A percentile compares a stretch with the other conserved stretches of the same genome.
Conservation (phyloP, 2,329 filamentous ascomycete species). For the Geosmithia putterillii region DNA sequence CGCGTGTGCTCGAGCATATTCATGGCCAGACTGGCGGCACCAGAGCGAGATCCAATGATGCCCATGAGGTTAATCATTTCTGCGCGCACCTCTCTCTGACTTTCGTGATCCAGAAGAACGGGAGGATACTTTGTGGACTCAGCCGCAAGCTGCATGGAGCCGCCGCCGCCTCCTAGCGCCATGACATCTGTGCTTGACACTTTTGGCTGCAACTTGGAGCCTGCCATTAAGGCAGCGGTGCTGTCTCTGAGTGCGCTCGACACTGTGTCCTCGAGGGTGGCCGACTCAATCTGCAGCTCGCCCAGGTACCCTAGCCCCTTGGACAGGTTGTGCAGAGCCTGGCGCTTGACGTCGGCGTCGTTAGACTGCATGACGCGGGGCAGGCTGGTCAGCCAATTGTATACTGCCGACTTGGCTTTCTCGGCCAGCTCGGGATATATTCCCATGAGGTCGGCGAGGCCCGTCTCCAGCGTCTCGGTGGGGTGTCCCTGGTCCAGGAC, state of each 20-base stretch:
- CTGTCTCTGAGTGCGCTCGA: conserved; percentile 63
- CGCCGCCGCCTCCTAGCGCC: not conserved
- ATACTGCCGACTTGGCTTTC: conserved; percentile 56
- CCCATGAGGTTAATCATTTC: conserved; percentile 46
- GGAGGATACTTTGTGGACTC: conserved; percentile 35
- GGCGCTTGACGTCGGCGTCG: conserved; percentile 66
- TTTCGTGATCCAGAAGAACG: conserved; percentile 50
- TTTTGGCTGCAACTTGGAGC: conserved; percentile 1
- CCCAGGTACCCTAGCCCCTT: conserved; percentile 57
- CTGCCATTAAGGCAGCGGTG: conserved; percentile 30
- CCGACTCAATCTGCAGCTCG: conserved; percentile 49
- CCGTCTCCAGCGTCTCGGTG: conserved; percentile 31
- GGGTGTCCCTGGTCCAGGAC: conserved; percentile 50
- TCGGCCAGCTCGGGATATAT: conserved; percentile 52
- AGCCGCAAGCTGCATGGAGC: not conserved
- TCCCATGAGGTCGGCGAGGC: conserved; percentile 47
- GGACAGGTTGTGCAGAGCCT: conserved; percentile 63
- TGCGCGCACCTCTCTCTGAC: conserved; percentile 48
- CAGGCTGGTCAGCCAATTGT: conserved; percentile 72
- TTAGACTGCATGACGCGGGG: conserved; percentile 73
- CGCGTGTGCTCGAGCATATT: conserved; percentile 54
- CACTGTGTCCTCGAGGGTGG: conserved; percentile 54
- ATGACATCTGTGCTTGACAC: conserved; percentile 1
- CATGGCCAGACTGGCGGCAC: conserved; percentile 47
- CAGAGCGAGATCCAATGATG: conserved; percentile 42